Conservation (phyloP, 192 early-diverging fungal species). For the Coemansia sp. region DNA sequence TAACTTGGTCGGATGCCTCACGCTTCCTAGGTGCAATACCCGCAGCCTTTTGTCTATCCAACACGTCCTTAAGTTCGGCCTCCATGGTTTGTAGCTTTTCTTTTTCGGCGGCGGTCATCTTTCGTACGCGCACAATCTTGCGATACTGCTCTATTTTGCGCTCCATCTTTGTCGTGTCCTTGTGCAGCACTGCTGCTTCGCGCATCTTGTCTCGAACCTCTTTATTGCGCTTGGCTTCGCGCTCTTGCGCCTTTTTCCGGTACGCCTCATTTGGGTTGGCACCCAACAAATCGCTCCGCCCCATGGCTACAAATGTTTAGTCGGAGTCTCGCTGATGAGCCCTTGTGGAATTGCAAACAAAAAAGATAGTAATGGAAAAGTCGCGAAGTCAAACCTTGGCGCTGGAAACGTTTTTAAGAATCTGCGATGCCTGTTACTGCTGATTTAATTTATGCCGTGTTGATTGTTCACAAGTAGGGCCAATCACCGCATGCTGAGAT, state of each 20-base stretch:
- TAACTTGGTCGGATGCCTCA: not conserved
- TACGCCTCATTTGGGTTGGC: constrained; percentile 32
- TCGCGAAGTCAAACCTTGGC: not conserved
- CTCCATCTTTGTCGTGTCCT: constrained; percentile 46
- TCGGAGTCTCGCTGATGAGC: not conserved
- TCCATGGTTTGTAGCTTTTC: constrained; percentile 38
- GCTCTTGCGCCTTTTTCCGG: constrained; percentile 39
- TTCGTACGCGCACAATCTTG: constrained; percentile 22
- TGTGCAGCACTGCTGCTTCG: constrained; percentile 30
- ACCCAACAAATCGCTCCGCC: constrained; percentile 29
- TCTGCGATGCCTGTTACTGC: not conserved
- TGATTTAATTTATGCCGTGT: not conserved
- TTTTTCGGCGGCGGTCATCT: constrained; percentile 39
- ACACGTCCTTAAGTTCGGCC: constrained; percentile 34
- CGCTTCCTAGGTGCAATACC: constrained; percentile 24
- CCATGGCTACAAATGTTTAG: constrained; percentile 21
- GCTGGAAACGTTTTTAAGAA: not conserved
- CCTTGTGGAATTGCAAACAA: not conserved
- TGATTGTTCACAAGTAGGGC: constrained; percentile 6
- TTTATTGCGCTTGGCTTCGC: constrained; percentile 49
- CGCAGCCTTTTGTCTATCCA: constrained; percentile 35
- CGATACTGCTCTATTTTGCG: constrained; percentile 45
- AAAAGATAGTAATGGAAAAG: not conserved
- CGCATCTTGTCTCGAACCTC: constrained; percentile 47
- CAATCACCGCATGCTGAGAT: not conserved